Evolutionary conservation across 495 filamentous ascomycete genomes (phyloP).

Genomic region (Astrothelium macrocarpum): DNA sequence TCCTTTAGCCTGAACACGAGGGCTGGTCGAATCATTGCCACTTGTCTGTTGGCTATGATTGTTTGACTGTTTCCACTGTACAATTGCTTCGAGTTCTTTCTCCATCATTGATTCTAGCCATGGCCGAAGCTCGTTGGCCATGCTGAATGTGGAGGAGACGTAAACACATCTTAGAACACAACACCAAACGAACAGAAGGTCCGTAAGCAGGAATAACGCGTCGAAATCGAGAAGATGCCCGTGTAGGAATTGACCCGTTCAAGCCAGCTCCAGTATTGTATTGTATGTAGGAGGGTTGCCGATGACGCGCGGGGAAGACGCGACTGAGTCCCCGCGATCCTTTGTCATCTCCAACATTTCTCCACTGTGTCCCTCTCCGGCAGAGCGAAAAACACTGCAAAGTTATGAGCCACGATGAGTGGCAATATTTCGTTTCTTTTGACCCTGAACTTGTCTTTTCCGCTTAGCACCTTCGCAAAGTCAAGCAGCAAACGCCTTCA

Average conservation of each 20-base stretch:
- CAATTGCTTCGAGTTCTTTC: constrained; percentile 10
- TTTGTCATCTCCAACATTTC: background rate
- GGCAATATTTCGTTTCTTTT: background rate
- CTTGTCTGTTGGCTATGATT: background rate
- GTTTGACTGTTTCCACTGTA: constrained; percentile 11
- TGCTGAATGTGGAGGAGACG: background rate
- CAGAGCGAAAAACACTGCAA: background rate
- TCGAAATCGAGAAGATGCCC: background rate
- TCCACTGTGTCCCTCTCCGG: background rate
- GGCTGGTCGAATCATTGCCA: background rate
- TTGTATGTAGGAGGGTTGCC: background rate
- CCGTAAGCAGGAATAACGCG: background rate
- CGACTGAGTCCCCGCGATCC: background rate
- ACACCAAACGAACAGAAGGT: background rate
- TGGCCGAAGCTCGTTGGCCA: constrained; percentile 11
- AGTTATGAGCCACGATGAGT: background rate
- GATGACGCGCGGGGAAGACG: background rate
- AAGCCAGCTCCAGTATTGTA: too few species aligned
- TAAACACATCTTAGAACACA: too few species aligned
- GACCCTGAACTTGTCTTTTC: background rate
- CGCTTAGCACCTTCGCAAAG: too few species aligned
- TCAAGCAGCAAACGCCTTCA: too few species aligned
- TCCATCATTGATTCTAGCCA: constrained; percentile 20
- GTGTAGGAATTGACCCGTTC: constrained; percentile 1
- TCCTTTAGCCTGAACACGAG: constrained; percentile 22